phyloP scores from a whole-genome alignment of 768 basidiomycete species.

The Collybia nuda region DNA sequence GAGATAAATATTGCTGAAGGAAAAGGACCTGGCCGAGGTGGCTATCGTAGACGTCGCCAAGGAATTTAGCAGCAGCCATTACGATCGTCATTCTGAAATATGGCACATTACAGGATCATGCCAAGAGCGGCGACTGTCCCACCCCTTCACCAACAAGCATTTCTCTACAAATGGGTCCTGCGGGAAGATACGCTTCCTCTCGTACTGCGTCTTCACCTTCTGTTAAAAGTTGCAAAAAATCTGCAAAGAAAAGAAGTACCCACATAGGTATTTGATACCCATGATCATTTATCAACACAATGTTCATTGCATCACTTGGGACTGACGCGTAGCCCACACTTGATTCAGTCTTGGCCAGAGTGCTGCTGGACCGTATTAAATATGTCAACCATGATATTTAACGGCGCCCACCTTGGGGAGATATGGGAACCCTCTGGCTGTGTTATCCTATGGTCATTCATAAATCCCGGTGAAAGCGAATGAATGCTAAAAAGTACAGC shows the following conservation, averaged over 20 bases:
- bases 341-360: conserved; percentile 2
- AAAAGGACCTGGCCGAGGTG: conserved; percentile 21
- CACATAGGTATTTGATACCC: conserved; percentile 35
- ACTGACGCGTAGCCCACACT: conserved; percentile 22
- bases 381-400: background rate
- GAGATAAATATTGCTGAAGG: conserved; percentile 50
- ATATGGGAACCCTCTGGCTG: background rate
- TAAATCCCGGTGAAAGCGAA: no score
- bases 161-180: no score
- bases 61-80: no score
- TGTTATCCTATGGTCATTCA: background rate
- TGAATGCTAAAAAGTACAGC: no score
- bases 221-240: background rate
- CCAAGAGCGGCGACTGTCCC: no score
- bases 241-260: conserved; percentile 5
- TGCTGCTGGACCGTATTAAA: background rate
- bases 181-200: conserved; percentile 4
- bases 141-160: no score
- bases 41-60: conserved; percentile 6
- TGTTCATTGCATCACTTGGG: conserved; percentile 21
- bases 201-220: background rate
- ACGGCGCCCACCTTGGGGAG: background rate
- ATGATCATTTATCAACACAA: conserved; percentile 30
- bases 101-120: no score
- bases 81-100: no score